Conservation (phyloP, 768 basidiomycete species). For the Mycena kentingensis region DNA sequence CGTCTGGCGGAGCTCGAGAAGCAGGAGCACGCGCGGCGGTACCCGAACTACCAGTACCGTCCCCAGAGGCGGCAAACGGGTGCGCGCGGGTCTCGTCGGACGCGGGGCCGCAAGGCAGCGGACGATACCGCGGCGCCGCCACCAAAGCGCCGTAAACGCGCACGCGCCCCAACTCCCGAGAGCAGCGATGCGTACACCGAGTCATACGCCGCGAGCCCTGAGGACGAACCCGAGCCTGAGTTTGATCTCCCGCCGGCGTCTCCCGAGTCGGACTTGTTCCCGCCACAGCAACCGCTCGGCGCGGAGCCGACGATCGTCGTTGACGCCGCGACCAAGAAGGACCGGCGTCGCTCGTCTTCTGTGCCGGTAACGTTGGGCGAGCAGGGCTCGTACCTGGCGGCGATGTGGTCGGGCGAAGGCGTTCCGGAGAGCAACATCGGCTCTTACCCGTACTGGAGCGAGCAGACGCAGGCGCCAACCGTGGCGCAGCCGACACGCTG, state of each 20-base stretch:
- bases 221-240: neutral
- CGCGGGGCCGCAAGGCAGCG: neutral
- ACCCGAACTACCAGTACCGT: conserved; percentile 20
- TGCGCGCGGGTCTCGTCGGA: neutral
- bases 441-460: too few species aligned
- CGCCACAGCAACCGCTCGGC: neutral
- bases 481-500: conserved; percentile 1
- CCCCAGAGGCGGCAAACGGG: neutral
- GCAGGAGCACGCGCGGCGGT: conserved; percentile 4
- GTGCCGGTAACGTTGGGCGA: conserved; percentile 17
- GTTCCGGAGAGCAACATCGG: neutral
- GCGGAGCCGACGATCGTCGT: neutral
- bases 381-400: conserved; percentile 7
- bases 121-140: neutral
- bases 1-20: conserved; percentile 13
- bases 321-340: conserved; percentile 7
- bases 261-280: conserved; percentile 5
- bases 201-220: neutral
- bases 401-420: neutral
- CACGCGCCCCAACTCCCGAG: neutral
- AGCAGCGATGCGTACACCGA: neutral
- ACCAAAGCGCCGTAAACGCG: conserved; percentile 4
- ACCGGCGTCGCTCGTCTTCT: conserved; percentile 20
- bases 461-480: neutral
- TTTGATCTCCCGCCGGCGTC: conserved; percentile 11